These are phyloP conservation scores for Penicillium expansum DNA, from an alignment of 2,329 filamentous ascomycete genomes.

Conservation along the genomic window DNA sequence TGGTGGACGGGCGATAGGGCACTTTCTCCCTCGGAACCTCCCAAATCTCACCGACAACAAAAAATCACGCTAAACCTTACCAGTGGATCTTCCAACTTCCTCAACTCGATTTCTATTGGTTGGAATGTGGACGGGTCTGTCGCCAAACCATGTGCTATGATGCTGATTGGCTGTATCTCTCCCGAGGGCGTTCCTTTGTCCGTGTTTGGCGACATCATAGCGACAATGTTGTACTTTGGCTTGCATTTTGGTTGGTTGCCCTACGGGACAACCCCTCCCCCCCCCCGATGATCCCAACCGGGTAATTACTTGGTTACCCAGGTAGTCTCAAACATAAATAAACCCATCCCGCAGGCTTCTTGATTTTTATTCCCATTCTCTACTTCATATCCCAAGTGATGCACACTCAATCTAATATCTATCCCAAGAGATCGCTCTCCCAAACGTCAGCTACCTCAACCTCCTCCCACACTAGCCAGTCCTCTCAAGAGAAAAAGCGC, in stretches of 20 bases:
- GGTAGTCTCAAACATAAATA: conserved; percentile 18
- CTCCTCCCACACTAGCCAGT: conserved; percentile 17
- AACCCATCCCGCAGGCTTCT: neutral
- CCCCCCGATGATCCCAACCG: conserved; percentile 5
- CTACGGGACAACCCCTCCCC: conserved; percentile 15
- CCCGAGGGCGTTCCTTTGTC: neutral
- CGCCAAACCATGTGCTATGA: neutral
- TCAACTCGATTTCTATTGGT: conserved; percentile 12
- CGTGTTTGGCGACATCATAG: conserved; percentile 7
- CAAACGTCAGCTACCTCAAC: conserved; percentile 20
- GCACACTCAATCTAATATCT: conserved; percentile 14
- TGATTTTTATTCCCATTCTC: neutral
- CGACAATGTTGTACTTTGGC: neutral
- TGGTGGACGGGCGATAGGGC: neutral
- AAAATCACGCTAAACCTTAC: conserved; percentile 24
- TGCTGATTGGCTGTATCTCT: conserved; percentile 11
- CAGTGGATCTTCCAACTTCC: conserved; percentile 15
- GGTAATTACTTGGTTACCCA: neutral
- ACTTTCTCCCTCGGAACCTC: neutral
- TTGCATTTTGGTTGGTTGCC: conserved; percentile 24
- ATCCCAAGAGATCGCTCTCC: conserved; percentile 20
- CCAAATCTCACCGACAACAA: conserved; percentile 21
- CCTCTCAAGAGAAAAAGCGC: conserved; percentile 17
- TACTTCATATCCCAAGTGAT: conserved; percentile 13
- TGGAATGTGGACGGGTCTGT: conserved; percentile 1